Base-by-base conservation (phyloP, 345 rosid species). In the Iberis pinnata region DNA sequence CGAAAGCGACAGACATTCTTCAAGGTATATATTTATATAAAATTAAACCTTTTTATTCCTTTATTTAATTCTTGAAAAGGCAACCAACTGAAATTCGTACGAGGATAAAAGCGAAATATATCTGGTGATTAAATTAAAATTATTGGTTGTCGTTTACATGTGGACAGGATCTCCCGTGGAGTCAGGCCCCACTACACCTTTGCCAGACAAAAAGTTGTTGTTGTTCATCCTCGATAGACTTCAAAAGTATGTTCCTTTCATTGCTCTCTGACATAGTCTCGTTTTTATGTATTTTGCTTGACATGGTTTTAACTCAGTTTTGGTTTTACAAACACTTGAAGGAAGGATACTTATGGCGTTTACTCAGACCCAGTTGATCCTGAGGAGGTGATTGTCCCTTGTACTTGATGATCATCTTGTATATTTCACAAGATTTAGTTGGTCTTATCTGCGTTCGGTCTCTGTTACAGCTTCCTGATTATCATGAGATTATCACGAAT, bases 121-220 rank as follows among this genome's bases (percentile, higher is more conserved):
- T 35, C 53, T 13, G 51, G 12, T 61, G 49, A 71, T 66, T 66
- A 61, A 66, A 29, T 3, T 7, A 5, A 9, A 9, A 4, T 17
- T 39, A 53, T 50, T 37, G 52, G 3, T 49, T 75, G 52, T 41
- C 41, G 60, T 69, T 68, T 71, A 53, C 77, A 50, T 79, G 81
- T 72, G 85, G 79, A 72, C 84, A 90, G 98, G 78, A 67, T 79
- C 82, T 57, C 70, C 65, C 77, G 78, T 67, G 76, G 95, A 79
- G 72, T 76, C 80, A 43, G 98, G 95, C 29, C 96, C 96, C 93
- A 83, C 93, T 56, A 80, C 83, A 41, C 86, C 95, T 79, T 82
- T 90, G 84, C 96, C 98, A 70, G 88, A 88, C 79, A 87, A 88
- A 84, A 87, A 84, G 89, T 81, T 90, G 81, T 80, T 90, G 78